phyloP scores from a whole-genome alignment of 139 green algal species.

The Zygnema cylindricum region DNA sequence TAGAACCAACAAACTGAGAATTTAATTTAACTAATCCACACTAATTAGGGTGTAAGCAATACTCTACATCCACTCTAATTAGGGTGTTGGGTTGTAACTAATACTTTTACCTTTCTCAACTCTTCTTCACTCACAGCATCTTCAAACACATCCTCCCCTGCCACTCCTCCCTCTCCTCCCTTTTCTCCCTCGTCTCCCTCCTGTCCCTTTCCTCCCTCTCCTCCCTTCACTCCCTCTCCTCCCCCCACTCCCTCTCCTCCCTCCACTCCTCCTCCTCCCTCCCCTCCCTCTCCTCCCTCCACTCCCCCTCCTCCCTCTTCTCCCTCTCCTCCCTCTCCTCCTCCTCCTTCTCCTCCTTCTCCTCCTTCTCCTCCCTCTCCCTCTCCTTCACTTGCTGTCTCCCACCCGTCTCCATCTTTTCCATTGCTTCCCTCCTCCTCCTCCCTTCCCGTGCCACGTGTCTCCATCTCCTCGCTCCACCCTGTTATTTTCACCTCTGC shows the following conservation, averaged over 20 bases:
- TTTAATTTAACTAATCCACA: too few species aligned
- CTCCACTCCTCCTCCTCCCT: background rate
- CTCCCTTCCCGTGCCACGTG: too few species aligned
- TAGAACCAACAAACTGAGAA: too few species aligned
- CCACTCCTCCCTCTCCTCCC: background rate
- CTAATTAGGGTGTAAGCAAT: background rate
- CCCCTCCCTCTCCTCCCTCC: constrained; percentile 16
- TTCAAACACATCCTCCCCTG: constrained; percentile 8
- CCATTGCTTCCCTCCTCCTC: too few species aligned
- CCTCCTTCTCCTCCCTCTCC: background rate
- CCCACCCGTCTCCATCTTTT: too few species aligned
- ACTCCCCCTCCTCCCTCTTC: background rate
- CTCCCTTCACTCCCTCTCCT: constrained; percentile 12
- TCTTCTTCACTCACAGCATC: constrained; percentile 2
- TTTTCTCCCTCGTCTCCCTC: constrained; percentile 6
- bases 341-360: background rate
- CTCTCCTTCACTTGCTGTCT: too few species aligned
- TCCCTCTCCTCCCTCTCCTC: background rate
- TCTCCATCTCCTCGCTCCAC: too few species aligned
- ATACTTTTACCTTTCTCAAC: constrained; percentile 2
- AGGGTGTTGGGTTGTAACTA: constrained; percentile 1
- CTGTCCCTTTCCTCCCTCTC: background rate
- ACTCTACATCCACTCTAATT: background rate
- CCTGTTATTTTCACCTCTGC: too few species aligned
- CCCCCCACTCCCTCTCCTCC: background rate